phyloP scores from a whole-genome alignment of 345 rosid genomes.

The Psidium guajava region DNA sequence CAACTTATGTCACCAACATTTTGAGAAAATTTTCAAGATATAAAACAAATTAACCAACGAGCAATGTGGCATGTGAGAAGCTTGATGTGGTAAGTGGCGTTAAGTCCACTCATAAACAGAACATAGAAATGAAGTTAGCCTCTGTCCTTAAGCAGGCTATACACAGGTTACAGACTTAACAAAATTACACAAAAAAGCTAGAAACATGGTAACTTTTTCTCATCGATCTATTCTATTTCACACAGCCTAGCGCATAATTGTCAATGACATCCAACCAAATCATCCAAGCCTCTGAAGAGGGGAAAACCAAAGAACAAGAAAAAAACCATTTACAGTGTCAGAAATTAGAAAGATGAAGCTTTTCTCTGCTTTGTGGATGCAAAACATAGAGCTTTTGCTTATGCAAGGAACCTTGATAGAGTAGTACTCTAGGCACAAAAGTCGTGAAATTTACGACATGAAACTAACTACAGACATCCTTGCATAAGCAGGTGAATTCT shows the following conservation, averaged over 20 bases:
- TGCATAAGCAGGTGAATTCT: background rate
- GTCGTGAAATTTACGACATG: background rate
- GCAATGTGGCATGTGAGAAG: background rate
- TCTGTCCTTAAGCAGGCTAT: background rate
- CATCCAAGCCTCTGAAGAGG: background rate
- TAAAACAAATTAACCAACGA: background rate
- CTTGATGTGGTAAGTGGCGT: background rate
- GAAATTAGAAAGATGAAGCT: background rate
- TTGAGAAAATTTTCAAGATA: background rate
- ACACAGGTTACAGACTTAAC: background rate
- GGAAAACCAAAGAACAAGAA: background rate
- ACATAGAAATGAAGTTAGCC: background rate
- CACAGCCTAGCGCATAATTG: background rate
- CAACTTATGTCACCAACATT: background rate
- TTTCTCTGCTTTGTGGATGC: background rate
- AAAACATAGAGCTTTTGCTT: background rate
- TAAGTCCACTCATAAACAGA: background rate
- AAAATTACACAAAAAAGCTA: background rate
- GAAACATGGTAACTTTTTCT: background rate
- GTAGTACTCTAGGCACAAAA: background rate
- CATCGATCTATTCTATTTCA: background rate
- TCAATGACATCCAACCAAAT: background rate
- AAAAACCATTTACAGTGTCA: background rate
- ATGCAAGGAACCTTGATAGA: background rate
- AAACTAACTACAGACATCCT: background rate